Evolutionary conservation across 179 eudicot species (phyloP).

Genomic region (Camellia oleifera): DNA sequence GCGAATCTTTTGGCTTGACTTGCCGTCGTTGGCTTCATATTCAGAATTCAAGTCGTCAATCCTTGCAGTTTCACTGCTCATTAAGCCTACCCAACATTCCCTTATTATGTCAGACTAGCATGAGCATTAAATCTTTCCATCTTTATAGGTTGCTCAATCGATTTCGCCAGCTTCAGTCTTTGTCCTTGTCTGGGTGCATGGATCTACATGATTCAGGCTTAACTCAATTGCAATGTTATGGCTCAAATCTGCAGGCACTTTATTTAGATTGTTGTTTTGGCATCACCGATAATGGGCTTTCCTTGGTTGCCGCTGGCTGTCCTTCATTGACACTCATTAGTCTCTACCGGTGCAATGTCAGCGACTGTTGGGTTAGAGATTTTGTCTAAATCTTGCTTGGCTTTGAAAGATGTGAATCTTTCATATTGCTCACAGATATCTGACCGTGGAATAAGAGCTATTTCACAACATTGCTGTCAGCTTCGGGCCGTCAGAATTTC

Average conservation of each 20-base stretch:
- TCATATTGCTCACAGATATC: slow-evolving; percentile 43
- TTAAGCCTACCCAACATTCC: slow-evolving; percentile 26
- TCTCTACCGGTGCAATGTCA: slow-evolving; percentile 59
- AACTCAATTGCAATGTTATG: slow-evolving; percentile 30
- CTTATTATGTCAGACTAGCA: slow-evolving; percentile 27
- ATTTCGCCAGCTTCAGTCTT: slow-evolving; percentile 41
- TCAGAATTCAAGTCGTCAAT: slow-evolving; percentile 52
- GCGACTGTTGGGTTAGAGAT: slow-evolving; percentile 50
- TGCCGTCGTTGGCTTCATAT: slow-evolving; percentile 63
- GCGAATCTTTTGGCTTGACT: slow-evolving; percentile 73
- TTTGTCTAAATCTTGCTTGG: slow-evolving; percentile 48
- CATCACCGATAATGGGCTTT: slow-evolving; percentile 58
- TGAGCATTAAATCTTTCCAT: slow-evolving; percentile 28
- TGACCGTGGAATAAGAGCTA: slow-evolving; percentile 49
- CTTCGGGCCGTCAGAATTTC: slow-evolving; percentile 50
- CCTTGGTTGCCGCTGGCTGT: slow-evolving; percentile 49
- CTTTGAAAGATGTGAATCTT: slow-evolving; percentile 52
- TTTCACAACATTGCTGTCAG: slow-evolving; percentile 44
- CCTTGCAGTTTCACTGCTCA: slow-evolving; percentile 55
- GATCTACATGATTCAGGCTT: slow-evolving; percentile 54
- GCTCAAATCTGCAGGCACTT: slow-evolving; percentile 42
- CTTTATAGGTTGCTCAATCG: slow-evolving; percentile 45
- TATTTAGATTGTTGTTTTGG: slow-evolving; percentile 58
- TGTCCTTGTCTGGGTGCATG: slow-evolving; percentile 66
- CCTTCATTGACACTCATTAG: slow-evolving; percentile 41